phyloP scores from a whole-genome alignment of 164 flowering plant genomes.

The Berberis vulgaris region DNA sequence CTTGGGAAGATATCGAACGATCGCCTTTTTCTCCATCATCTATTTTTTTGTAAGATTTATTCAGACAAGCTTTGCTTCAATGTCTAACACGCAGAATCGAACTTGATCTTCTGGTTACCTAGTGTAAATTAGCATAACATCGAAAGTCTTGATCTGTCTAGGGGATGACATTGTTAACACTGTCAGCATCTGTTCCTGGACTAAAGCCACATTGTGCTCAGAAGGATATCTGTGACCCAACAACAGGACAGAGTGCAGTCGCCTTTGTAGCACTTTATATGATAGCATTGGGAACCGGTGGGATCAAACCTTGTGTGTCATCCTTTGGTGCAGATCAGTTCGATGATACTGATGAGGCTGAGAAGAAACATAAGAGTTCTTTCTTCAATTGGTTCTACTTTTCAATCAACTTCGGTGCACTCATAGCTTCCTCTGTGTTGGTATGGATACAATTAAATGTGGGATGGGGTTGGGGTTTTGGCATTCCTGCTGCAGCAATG shows the following conservation, averaged over 20 bases:
- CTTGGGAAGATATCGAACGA: conserved; percentile 38
- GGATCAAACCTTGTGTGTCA: conserved; percentile 70
- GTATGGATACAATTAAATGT: conserved; percentile 54
- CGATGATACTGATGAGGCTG: conserved; percentile 52
- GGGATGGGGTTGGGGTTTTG: conserved; percentile 67
- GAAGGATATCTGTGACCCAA: conserved; percentile 34
- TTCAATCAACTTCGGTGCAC: conserved; percentile 56
- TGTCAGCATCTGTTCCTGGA: conserved; percentile 58
- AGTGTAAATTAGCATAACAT: not conserved
- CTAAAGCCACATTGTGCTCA: conserved; percentile 37
- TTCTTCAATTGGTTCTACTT: conserved; percentile 69
- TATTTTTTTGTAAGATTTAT: conserved; percentile 25
- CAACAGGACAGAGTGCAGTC: conserved; percentile 22
- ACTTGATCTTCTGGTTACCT: not conserved
- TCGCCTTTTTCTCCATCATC: conserved; percentile 27
- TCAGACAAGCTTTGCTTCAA: not conserved
- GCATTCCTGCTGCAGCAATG: conserved; percentile 58
- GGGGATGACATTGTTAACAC: conserved; percentile 61
- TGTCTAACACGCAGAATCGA: not conserved
- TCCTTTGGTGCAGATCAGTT: conserved; percentile 75
- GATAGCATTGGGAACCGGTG: conserved; percentile 62
- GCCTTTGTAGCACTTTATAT: conserved; percentile 13
- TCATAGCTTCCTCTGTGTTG: conserved; percentile 46
- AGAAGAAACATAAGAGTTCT: conserved; percentile 51
- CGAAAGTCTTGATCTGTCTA: conserved; percentile 7